These are phyloP conservation scores for Globisporangium iwayamae DNA, from an alignment of 352 stramenopile species.

Conservation along the genomic window DNA sequence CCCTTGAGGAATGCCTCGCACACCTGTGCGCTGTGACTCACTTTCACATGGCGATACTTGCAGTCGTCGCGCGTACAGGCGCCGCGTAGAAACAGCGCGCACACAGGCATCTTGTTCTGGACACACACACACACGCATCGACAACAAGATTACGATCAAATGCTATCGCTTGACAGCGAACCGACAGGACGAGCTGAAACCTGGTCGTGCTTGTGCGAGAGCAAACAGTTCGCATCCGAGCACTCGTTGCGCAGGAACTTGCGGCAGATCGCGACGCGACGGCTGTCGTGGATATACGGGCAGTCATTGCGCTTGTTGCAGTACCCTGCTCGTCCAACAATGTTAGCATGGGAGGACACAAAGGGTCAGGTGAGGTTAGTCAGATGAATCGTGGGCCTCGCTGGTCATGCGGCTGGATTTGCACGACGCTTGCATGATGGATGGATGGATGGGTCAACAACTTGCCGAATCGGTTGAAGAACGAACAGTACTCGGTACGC, in stretches of 20 bases:
- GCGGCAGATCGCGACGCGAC: slow-evolving; percentile 73
- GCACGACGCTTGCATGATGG: neutral
- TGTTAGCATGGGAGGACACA: slow-evolving; percentile 3
- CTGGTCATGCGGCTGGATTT: neutral
- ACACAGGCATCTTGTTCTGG: slow-evolving; percentile 84
- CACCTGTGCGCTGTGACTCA: slow-evolving; percentile 54
- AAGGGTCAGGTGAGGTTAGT: neutral
- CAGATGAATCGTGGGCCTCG: neutral
- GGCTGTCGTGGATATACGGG: slow-evolving; percentile 82
- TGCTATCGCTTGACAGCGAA: neutral
- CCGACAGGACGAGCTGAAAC: slow-evolving; percentile 21
- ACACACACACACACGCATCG: slow-evolving; percentile 3
- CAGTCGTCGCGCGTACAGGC: slow-evolving; percentile 69
- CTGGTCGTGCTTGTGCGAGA: slow-evolving; percentile 77
- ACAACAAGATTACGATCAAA: slow-evolving; percentile 3
- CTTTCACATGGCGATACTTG: slow-evolving; percentile 81
- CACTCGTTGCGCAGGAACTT: slow-evolving; percentile 74
- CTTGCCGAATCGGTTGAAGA: slow-evolving; percentile 84
- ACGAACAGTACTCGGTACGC: slow-evolving; percentile 76
- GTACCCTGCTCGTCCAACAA: slow-evolving; percentile 36
- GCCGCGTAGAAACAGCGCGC: slow-evolving; percentile 72
- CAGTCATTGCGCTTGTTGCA: slow-evolving; percentile 82
- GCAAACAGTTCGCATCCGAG: slow-evolving; percentile 46
- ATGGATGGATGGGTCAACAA: slow-evolving; percentile 8
- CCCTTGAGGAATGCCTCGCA: slow-evolving; percentile 67